Percentiles rank a stretch among this genome's conserved stretches.
These are phyloP conservation scores for Candida maesae DNA, from an alignment of 805 yeast species.

Conservation along the genomic window DNA sequence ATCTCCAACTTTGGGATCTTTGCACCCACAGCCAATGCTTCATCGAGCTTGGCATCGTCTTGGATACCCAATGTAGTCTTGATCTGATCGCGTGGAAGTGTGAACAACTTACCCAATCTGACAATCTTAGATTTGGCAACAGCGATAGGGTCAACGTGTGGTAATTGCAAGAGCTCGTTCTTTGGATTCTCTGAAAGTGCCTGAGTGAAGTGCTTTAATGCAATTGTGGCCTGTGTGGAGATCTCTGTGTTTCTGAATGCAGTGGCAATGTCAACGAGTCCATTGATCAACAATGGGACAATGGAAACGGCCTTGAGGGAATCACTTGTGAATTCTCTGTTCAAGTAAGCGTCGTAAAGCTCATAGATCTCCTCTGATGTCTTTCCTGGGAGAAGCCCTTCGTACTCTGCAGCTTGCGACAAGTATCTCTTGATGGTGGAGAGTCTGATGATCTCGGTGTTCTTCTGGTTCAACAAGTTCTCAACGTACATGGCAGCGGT, in stretches of 20 bases:
- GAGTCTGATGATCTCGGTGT: slow-evolving; percentile 57
- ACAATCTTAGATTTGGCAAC: slow-evolving; percentile 42
- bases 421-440: slow-evolving; percentile 56
- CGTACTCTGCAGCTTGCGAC: slow-evolving; percentile 64
- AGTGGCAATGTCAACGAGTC: slow-evolving; percentile 77
- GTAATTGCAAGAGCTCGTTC: slow-evolving; percentile 77
- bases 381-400: slow-evolving; percentile 34
- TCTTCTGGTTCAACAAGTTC: slow-evolving; percentile 67
- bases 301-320: slow-evolving; percentile 57
- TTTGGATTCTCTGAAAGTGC: slow-evolving; percentile 58
- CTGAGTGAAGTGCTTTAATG: slow-evolving; percentile 69
- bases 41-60: slow-evolving; percentile 38
- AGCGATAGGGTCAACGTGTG: slow-evolving; percentile 54
- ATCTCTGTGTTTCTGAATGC: slow-evolving; percentile 72
- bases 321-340: slow-evolving; percentile 37
- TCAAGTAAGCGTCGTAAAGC: slow-evolving; percentile 54
- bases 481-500: slow-evolving; percentile 82
- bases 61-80: slow-evolving; percentile 52
- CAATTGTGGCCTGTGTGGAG: slow-evolving; percentile 54
- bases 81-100: slow-evolving; percentile 52
- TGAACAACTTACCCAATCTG: slow-evolving; percentile 67
- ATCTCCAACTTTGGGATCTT: slow-evolving; percentile 67
- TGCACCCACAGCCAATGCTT: slow-evolving; percentile 52
- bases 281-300: slow-evolving; percentile 62
- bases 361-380: slow-evolving; percentile 44